Conservation (phyloP, 441 rosid species). For the Gossypium armourianum region DNA sequence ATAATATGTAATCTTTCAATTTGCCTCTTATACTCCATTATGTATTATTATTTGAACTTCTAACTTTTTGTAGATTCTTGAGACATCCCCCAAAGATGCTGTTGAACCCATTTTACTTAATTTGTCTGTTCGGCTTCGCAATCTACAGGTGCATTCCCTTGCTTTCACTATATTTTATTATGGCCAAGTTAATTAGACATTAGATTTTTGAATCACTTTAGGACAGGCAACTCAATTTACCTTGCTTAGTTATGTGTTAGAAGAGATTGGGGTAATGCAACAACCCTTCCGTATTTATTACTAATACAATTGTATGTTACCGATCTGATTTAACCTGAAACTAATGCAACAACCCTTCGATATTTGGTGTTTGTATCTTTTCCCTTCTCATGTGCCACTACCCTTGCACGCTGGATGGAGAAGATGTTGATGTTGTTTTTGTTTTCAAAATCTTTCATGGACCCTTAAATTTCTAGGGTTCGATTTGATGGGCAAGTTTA, state of each 20-base stretch:
- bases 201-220: neutral
- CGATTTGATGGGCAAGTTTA: neutral
- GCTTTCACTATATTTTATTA: neutral
- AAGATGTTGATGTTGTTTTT: neutral
- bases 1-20: slow-evolving; percentile 13
- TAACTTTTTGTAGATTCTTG: slow-evolving; percentile 48
- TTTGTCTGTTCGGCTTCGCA: slow-evolving; percentile 79
- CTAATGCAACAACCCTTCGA: neutral
- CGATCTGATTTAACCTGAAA: neutral
- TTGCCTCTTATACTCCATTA: neutral
- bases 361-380: neutral
- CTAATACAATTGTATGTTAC: neutral
- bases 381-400: slow-evolving; percentile 6
- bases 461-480: slow-evolving; percentile 1
- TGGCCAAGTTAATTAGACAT: neutral
- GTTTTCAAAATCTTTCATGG: slow-evolving; percentile 3
- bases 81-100: slow-evolving; percentile 67
- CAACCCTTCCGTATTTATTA: neutral
- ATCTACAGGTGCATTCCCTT: slow-evolving; percentile 53
- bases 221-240: neutral
- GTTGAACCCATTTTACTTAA: slow-evolving; percentile 78
- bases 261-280: neutral
- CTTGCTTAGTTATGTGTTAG: neutral
- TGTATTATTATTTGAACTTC: neutral
- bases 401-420: neutral